phyloP scores from a whole-genome alignment of 2,329 filamentous ascomycete species.

The Diaporthe vaccinii region DNA sequence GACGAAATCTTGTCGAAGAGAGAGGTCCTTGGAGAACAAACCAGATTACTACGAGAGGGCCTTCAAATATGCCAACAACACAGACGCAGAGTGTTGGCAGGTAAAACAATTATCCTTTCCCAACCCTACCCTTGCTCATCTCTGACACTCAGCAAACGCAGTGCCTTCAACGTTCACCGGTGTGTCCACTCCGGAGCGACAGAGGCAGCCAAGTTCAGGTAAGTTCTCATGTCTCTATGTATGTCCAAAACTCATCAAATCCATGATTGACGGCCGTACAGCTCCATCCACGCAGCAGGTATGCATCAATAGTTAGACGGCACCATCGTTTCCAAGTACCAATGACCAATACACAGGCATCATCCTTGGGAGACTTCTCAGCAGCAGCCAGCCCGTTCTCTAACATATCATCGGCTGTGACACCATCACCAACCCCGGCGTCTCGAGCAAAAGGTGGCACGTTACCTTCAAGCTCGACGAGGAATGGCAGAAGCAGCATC shows the following conservation, averaged over 20 bases:
- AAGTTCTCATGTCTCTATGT: background rate
- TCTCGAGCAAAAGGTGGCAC: background rate
- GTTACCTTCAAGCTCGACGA: no score
- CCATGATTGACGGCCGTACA: background rate
- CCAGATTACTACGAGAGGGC: background rate
- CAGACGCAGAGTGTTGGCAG: background rate
- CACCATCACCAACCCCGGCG: background rate
- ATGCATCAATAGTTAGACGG: background rate
- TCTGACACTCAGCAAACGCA: background rate
- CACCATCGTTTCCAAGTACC: background rate
- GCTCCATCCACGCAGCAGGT: background rate
- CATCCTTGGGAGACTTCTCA: background rate
- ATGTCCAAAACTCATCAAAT: background rate
- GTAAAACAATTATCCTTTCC: background rate
- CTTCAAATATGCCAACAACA: background rate
- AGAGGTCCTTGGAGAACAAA: background rate
- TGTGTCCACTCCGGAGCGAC: background rate
- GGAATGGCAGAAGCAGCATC: background rate
- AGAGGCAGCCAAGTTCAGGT: background rate
- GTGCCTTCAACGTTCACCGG: background rate
- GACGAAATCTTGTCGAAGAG: background rate
- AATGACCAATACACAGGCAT: background rate
- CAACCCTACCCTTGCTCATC: no score
- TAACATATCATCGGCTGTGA: background rate
- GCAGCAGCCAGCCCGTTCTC: background rate